Evolutionary conservation across 73 alveolate species (phyloP).

Genomic region (Tetrahymena borealis): DNA sequence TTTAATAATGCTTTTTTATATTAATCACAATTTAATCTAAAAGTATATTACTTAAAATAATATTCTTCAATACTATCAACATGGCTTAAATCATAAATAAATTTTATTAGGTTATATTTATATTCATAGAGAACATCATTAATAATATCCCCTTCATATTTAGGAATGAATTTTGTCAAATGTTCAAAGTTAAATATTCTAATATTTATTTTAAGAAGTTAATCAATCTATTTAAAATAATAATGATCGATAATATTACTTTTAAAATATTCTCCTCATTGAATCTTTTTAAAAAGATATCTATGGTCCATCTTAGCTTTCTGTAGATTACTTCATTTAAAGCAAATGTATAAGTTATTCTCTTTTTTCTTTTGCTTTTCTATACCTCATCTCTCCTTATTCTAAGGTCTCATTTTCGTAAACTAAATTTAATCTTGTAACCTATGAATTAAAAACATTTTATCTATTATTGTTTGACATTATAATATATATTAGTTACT

Average conservation of each 20-base stretch:
- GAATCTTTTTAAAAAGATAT: neutral
- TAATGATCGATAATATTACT: neutral
- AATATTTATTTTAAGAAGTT: neutral
- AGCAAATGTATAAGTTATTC: neutral
- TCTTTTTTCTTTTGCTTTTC: neutral
- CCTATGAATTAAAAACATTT: neutral
- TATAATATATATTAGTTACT: neutral
- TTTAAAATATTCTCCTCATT: neutral
- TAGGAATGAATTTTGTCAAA: neutral
- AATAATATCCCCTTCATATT: neutral
- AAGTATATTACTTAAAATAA: neutral
- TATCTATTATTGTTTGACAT: neutral
- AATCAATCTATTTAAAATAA: neutral
- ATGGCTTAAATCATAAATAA: neutral
- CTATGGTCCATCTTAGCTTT: neutral
- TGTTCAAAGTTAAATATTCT: neutral
- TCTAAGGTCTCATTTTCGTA: neutral
- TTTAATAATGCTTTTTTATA: too few relatives aligned
- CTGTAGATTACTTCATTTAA: neutral
- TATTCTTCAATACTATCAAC: neutral
- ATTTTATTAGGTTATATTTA: neutral
- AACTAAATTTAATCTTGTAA: neutral
- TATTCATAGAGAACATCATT: neutral
- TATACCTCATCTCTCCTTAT: neutral
- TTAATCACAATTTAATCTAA: too few relatives aligned